These are phyloP conservation scores for Stygiomarasmius scandens DNA, from an alignment of 1,284 basidiomycete genomes.

Conservation along the genomic window DNA sequence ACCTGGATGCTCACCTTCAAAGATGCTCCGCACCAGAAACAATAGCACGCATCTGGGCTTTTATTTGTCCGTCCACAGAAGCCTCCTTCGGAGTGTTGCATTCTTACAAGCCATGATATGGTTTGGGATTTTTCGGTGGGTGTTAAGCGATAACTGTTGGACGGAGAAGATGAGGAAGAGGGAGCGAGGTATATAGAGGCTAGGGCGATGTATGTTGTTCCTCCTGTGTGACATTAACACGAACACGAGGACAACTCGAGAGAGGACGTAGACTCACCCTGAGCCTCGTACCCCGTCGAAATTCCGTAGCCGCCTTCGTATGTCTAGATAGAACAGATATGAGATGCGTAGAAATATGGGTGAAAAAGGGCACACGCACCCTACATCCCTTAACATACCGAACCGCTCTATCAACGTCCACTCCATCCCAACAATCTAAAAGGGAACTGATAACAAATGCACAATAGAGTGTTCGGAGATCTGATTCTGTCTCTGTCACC, in stretches of 20 bases:
- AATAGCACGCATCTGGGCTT: constrained; percentile 88
- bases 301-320: constrained; percentile 95
- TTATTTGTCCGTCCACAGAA: constrained; percentile 89
- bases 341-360: not conserved
- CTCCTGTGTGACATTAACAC: constrained; percentile 67
- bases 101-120: constrained; percentile 77
- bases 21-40: constrained; percentile 90
- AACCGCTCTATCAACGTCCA: constrained; percentile 64
- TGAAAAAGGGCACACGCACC: too few relatives aligned
- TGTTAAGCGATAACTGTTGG: constrained; percentile 34
- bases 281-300: constrained; percentile 79
- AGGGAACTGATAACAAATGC: constrained; percentile 83
- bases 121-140: constrained; percentile 51
- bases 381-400: constrained; percentile 70
- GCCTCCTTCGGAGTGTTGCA: constrained; percentile 71
- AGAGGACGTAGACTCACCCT: constrained; percentile 53
- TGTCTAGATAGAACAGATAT: constrained; percentile 54
- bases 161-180: not conserved
- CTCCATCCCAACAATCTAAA: constrained; percentile 76
- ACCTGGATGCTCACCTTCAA: constrained; percentile 52
- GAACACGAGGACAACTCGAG: not conserved
- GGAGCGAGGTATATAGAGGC: constrained; percentile 71
- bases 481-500: constrained; percentile 56
- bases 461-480: constrained; percentile 86
- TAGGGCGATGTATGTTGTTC: constrained; percentile 91